These are phyloP conservation scores for Picochlorum sp. DNA, from an alignment of 139 green algal species.

Conservation along the genomic window DNA sequence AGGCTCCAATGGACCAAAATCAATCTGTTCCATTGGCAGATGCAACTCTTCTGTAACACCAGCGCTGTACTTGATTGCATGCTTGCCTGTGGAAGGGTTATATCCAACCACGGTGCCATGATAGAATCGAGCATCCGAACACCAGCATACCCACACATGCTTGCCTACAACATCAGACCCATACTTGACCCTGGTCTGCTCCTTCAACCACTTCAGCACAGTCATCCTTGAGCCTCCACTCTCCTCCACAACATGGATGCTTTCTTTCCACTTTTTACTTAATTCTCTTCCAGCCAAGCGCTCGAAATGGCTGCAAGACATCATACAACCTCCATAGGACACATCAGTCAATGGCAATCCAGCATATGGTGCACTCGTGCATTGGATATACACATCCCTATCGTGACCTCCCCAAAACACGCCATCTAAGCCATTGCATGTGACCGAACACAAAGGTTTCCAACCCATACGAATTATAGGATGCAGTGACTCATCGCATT, in stretches of 20 bases:
- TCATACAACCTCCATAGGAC: constrained; percentile 25
- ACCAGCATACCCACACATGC: constrained; percentile 26
- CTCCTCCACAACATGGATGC: constrained; percentile 30
- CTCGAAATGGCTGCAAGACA: constrained; percentile 34
- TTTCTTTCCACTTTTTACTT: constrained; percentile 38
- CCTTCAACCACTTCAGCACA: constrained; percentile 25
- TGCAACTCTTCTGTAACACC: constrained; percentile 26
- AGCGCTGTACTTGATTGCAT: constrained; percentile 21
- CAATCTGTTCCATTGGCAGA: constrained; percentile 23
- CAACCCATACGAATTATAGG: constrained; percentile 25
- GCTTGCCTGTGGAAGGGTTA: constrained; percentile 24
- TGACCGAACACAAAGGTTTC: constrained; percentile 19
- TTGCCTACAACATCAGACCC: constrained; percentile 12
- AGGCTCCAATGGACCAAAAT: constrained; percentile 18
- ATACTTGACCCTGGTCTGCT: constrained; percentile 9
- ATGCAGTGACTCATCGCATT: constrained; percentile 13
- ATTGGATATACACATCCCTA: constrained; percentile 20
- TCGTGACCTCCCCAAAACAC: constrained; percentile 29
- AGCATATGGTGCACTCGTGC: constrained; percentile 17
- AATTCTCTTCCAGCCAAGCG: constrained; percentile 25
- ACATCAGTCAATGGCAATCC: constrained; percentile 21
- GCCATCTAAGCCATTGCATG: constrained; percentile 29
- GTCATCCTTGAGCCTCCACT: constrained; percentile 22
- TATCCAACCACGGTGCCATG: constrained; percentile 19
- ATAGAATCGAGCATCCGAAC: constrained; percentile 23